These are phyloP conservation scores for Phialophora tarda DNA, from an alignment of 2,329 filamentous ascomycete genomes.

Conservation along the genomic window DNA sequence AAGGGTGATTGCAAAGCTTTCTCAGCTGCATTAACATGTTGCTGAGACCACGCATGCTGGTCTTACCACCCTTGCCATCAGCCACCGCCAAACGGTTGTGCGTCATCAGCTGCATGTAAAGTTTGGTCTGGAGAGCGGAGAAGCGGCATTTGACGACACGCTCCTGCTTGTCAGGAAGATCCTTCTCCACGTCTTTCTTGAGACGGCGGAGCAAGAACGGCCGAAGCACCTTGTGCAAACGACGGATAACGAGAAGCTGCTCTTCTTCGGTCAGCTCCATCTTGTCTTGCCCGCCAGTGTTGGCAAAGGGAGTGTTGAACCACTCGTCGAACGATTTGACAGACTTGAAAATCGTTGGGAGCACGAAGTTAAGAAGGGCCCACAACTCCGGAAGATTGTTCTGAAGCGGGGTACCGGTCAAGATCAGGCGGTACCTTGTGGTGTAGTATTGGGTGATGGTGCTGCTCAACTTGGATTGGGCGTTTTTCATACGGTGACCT, in stretches of 20 bases:
- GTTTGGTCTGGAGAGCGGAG: constrained; percentile 86
- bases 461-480: constrained; percentile 91
- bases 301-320: constrained; percentile 99
- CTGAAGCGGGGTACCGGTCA: constrained; percentile 95
- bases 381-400: constrained; percentile 96
- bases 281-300: constrained; percentile 96
- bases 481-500: constrained; percentile 99
- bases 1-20: constrained; percentile 98
- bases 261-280: constrained; percentile 99
- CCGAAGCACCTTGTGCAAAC: constrained; percentile 94
- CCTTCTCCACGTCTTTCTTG: constrained; percentile 99
- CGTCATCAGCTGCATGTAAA: constrained; percentile 97
- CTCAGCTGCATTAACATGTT: constrained; percentile 99
- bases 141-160: constrained; percentile 99
- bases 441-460: constrained; percentile 95
- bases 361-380: constrained; percentile 97
- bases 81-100: constrained; percentile 94
- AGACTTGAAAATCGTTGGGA: constrained; percentile 99
- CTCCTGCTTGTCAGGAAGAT: constrained; percentile 97
- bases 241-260: constrained; percentile 95
- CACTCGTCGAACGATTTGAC: constrained; percentile 99
- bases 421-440: constrained; percentile 92
- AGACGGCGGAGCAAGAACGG: constrained; percentile 97
- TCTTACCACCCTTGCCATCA: constrained; percentile 94
- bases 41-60: constrained; percentile 88